A percentile compares a stretch with the other conserved stretches of the same genome.
phyloP scores from a whole-genome alignment of 441 rosid species.

The Bruguiera hainesii region DNA sequence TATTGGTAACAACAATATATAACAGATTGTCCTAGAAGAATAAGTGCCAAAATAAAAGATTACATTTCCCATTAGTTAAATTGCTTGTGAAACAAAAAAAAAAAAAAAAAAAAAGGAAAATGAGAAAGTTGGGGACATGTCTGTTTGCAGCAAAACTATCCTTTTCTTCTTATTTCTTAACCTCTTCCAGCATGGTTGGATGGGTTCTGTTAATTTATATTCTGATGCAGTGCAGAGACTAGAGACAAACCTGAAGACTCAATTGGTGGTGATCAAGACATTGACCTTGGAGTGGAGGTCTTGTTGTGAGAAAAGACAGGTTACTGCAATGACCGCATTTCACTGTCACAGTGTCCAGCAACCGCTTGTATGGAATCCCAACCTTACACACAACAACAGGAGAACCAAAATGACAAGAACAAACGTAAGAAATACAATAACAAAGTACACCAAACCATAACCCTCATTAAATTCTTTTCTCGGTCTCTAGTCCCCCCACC shows the following conservation, averaged over 20 bases:
- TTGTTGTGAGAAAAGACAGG: conserved; percentile 85
- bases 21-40: too few species aligned
- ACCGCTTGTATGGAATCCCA: conserved; percentile 86
- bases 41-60: too few species aligned
- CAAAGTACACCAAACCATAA: not conserved
- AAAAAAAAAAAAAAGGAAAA: too few species aligned
- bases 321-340: conserved; percentile 97
- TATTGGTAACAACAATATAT: too few species aligned
- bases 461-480: too few species aligned
- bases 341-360: conserved; percentile 93
- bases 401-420: not conserved
- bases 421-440: not conserved
- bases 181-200: too few species aligned
- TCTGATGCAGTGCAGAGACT: not conserved
- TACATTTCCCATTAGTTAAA: too few species aligned
- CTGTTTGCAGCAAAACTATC: too few species aligned
- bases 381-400: conserved; percentile 42
- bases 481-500: too few species aligned
- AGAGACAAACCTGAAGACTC: conserved; percentile 45
- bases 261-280: conserved; percentile 59
- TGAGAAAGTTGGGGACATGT: too few species aligned
- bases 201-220: not conserved
- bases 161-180: too few species aligned
- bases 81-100: too few species aligned
- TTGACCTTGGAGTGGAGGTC: conserved; percentile 69